Percentiles rank a stretch among this genome's conserved stretches.
Conservation (phyloP, 371 early-diverging fungal genomes). For the Scutellospora calospora region DNA sequence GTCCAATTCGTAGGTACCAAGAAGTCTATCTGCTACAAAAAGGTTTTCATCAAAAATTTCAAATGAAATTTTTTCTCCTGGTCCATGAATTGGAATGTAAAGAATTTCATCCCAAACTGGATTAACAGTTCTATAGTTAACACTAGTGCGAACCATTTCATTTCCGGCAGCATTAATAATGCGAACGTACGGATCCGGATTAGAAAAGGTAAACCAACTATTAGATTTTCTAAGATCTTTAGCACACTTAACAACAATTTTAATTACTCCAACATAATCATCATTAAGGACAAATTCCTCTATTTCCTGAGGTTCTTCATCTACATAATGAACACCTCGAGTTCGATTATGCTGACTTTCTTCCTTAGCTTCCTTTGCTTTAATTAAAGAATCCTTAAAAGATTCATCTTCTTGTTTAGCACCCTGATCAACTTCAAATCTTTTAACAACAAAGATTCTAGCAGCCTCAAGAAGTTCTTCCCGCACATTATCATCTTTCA, state of each 20-base stretch:
- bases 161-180: conserved; percentile 9
- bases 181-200: conserved; percentile 38
- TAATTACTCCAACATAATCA: conserved; percentile 22
- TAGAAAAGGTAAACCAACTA: background rate
- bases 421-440: conserved; percentile 20
- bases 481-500: background rate
- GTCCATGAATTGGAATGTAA: conserved; percentile 14
- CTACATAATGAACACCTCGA: background rate
- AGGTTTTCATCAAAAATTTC: conserved; percentile 33
- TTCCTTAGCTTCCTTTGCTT: no score
- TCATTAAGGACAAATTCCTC: background rate
- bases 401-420: conserved; percentile 29
- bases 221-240: background rate
- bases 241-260: background rate
- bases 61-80: conserved; percentile 19
- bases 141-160: conserved; percentile 21
- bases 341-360: no score
- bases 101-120: conserved; percentile 33
- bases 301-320: background rate
- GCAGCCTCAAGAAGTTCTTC: conserved; percentile 38
- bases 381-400: background rate
- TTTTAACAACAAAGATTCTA: conserved; percentile 5
- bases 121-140: background rate
- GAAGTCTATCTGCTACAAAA: conserved; percentile 4
- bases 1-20: conserved; percentile 14